Base-by-base conservation (phyloP, 306 rosid genomes). In the Quillaja saponaria region DNA sequence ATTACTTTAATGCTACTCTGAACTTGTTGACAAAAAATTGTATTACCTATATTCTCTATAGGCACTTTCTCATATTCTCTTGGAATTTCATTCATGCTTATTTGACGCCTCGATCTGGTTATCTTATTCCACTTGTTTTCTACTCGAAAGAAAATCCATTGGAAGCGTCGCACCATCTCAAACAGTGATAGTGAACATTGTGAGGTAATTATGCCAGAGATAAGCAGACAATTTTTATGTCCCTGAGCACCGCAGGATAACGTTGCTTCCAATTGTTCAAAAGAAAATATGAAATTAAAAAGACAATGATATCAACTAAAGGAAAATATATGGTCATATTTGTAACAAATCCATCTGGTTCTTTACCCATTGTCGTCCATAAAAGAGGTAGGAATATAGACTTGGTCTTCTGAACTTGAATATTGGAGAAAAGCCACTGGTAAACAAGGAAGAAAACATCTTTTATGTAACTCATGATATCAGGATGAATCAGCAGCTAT, bases 201-300 rank as follows among this genome's bases (percentile, higher is more conserved):
- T 92, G 20, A 89, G 81, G 74, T 92, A 92, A 75, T 92, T 92
- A 74, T 92, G 95, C 20, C 99, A 97, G 37, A 92, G 85, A 87
- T 92, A 97, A 16, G 99, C 90, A 31, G 99, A 92, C 49, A 92
- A 67, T 78, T 92, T 92, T 67, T 89, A 92, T 7, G 99, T 92
- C 99, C 99, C 89, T 0, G 99, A 76, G 67, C 99, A 82, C 15
- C 97, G 94, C 64, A 92, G 61, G 47, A 92, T 33, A 66, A 89
- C 81, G 88, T 92, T 92, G 83, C 95, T 92, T 55, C 85, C 85
- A 15, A 92, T 77, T 58, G 69, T 95, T 97, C 97, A 92, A 71
- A 81, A 76, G 74, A 84, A 92, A 49, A 92, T 68, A 97, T 92
- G 95, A 71, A 74, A 68, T 35, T 48, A 47, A 34, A 61, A 58